These are phyloP conservation scores for Scleroderma citrinum DNA, from an alignment of 768 basidiomycete species.

Conservation along the genomic window DNA sequence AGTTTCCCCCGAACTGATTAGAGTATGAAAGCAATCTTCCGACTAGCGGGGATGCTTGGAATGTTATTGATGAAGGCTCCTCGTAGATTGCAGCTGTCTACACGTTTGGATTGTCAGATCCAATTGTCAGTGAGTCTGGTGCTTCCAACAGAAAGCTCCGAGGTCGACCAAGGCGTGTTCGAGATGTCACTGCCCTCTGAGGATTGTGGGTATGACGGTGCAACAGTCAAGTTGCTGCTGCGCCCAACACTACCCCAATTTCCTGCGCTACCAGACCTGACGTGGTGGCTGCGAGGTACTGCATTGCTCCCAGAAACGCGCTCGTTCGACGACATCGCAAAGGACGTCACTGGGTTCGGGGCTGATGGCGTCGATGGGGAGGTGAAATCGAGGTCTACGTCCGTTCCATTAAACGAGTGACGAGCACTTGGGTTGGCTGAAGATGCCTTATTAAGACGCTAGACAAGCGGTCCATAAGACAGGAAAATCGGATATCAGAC, in stretches of 20 bases:
- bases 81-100: not conserved
- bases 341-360: constrained; percentile 37
- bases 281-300: constrained; percentile 52
- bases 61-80: constrained; percentile 5
- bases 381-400: constrained; percentile 53
- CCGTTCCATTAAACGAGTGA: constrained; percentile 74
- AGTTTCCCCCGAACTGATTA: constrained; percentile 2
- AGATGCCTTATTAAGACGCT: constrained; percentile 46
- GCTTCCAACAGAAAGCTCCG: constrained; percentile 44
- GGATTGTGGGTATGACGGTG: constrained; percentile 48
- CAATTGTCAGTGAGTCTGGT: constrained; percentile 52
- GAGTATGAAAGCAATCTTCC: constrained; percentile 32
- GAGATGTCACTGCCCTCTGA: constrained; percentile 47
- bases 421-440: constrained; percentile 47
- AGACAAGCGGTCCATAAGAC: constrained; percentile 19
- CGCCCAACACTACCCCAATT: constrained; percentile 69
- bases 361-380: constrained; percentile 50
- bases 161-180: constrained; percentile 55
- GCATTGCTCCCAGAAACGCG: constrained; percentile 31
- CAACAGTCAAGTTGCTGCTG: constrained; percentile 43
- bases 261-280: constrained; percentile 73
- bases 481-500: constrained; percentile 2
- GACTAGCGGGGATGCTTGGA: constrained; percentile 32
- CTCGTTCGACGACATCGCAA: constrained; percentile 30
- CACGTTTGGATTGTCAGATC: no score